Percentiles rank a stretch among this genome's conserved stretches.
phyloP scores from a whole-genome alignment of 2,329 filamentous ascomycete species.

The Aspergillus ustus region DNA sequence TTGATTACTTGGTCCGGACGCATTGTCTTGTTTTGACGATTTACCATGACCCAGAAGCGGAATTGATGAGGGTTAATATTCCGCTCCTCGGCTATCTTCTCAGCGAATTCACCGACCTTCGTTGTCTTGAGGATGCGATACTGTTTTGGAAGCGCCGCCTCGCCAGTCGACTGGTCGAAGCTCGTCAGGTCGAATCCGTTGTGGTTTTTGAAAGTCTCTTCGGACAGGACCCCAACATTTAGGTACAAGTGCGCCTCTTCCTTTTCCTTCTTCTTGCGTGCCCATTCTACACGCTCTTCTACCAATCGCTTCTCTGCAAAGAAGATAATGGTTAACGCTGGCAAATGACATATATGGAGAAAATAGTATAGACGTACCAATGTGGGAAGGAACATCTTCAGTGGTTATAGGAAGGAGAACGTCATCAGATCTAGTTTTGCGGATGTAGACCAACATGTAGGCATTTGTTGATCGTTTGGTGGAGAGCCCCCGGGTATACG shows the following conservation, averaged over 20 bases:
- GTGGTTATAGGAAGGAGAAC: conserved; percentile 77
- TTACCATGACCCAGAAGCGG: conserved; percentile 96
- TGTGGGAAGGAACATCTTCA: conserved; percentile 78
- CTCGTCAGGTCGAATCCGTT: conserved; percentile 82
- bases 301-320: conserved; percentile 70
- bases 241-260: conserved; percentile 96
- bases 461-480: conserved; percentile 79
- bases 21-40: conserved; percentile 95
- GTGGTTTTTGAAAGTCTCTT: conserved; percentile 79
- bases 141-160: conserved; percentile 70
- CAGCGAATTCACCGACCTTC: conserved; percentile 75
- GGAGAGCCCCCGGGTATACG: conserved; percentile 67
- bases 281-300: conserved; percentile 77
- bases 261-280: conserved; percentile 81
- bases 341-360: neutral
- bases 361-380: conserved; percentile 60
- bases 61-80: conserved; percentile 70
- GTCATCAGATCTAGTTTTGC: conserved; percentile 81
- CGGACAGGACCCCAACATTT: conserved; percentile 78
- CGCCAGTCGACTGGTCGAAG: conserved; percentile 65
- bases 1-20: conserved; percentile 86
- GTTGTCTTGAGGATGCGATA: conserved; percentile 78
- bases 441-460: conserved; percentile 98
- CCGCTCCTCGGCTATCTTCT: conserved; percentile 71
- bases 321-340: neutral